phyloP scores from a whole-genome alignment of 1,284 basidiomycete genomes.

The Fomitopsis pinicola region DNA sequence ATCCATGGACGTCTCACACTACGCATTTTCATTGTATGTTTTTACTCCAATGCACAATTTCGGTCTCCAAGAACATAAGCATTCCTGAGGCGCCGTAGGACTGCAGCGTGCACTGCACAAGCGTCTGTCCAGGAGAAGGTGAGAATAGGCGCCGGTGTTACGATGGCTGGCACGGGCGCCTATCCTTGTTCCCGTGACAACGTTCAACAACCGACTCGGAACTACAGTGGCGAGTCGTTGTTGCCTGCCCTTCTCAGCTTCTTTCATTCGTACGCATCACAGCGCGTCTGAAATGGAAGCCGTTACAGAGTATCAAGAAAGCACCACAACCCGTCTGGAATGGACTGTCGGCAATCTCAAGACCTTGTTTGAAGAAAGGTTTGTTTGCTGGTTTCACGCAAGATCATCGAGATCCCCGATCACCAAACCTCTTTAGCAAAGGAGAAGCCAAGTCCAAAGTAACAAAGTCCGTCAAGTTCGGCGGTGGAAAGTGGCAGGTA shows the following conservation, averaged over 20 bases:
- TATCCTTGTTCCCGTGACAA: not conserved
- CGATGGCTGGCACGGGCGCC: not conserved
- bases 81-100: too few species aligned
- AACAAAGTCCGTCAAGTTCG: conserved; percentile 62
- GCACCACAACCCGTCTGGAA: conserved; percentile 63
- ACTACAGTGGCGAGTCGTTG: not conserved
- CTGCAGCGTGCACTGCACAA: too few species aligned
- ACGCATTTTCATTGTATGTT: not conserved
- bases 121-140: too few species aligned
- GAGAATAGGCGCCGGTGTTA: not conserved
- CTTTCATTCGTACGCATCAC: not conserved
- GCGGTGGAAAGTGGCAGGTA: conserved; percentile 70
- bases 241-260: not conserved
- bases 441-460: conserved; percentile 71
- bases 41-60: not conserved
- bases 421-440: conserved; percentile 34
- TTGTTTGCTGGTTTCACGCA: not conserved
- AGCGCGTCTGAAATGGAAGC: not conserved
- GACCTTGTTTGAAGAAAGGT: conserved; percentile 69
- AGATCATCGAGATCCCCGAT: not conserved
- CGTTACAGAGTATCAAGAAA: conserved; percentile 42
- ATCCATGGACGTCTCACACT: not conserved
- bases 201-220: not conserved
- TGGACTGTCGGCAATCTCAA: conserved; percentile 71
- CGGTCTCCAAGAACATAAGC: too few species aligned